Base-by-base conservation (phyloP, 1,284 basidiomycete species). In the Neotropicomus parvogracilis region DNA sequence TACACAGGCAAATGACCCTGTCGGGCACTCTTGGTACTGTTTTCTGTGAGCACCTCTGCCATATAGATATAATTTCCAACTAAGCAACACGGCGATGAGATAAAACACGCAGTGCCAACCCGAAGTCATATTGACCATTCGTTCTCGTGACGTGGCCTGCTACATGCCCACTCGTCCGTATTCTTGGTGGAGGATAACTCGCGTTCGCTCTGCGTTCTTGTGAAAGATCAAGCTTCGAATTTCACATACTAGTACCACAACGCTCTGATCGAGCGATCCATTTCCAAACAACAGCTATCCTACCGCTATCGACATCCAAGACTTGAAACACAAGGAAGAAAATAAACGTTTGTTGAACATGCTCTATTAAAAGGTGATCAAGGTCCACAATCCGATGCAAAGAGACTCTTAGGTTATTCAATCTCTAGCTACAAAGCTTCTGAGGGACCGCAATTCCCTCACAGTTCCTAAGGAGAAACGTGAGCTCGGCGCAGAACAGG, bases 401-500 rank as follows among this genome's bases (percentile, higher is more conserved):
- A 33, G 9, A 6, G 28, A 21, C 19, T 17, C 29, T 39, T 29
- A 28, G 41, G 33, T 43, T 31, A 46, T 35, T 35, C 40, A 36
- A 48, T 55, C 34, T 44, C 45, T 11, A 9, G 17, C 41, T 40
- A 31, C 21, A 39, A 39, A 39, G 36, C 13, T 31, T 28, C 13
- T 19, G 14, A 8, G 9, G 19, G 11, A 16, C 34, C 21, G 33
- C 32, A 26, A 40, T 48, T n/a, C 37, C 35, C 14, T 69, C 35
- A 68, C 47, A 68, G 49, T 34, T 70, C 69, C 66, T 67, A 24
- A 21, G 12, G 2, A 34, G 13, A 38, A 36, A 26, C 1, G 38
- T 56, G 32, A 58, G 54, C n/a, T 35, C 29, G 3, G 13, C 4
- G 14, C 1, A 1, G 5, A 21, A 43, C 3, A 32, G 11, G 17